Percentiles rank a stretch among this genome's conserved stretches.
phyloP scores from a whole-genome alignment of 192 early-diverging fungal species.

The Pecoramyces ruminantium region DNA sequence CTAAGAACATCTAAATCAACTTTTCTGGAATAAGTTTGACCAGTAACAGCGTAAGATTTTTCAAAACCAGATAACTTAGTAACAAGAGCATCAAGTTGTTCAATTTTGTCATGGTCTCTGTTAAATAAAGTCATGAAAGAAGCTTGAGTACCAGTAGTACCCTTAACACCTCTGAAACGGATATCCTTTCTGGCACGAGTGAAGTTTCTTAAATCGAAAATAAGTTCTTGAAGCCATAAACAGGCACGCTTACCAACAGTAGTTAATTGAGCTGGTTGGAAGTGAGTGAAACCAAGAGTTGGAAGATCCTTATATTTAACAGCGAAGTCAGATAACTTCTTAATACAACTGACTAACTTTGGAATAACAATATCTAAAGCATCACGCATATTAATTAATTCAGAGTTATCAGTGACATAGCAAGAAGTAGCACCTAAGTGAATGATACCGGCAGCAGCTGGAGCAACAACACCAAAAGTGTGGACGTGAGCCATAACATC shows the following conservation, averaged over 20 bases:
- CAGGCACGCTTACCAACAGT: constrained; percentile 95
- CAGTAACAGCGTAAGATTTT: constrained; percentile 74
- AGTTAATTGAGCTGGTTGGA: constrained; percentile 95
- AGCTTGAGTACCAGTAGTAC: constrained; percentile 96
- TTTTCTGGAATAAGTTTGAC: constrained; percentile 97
- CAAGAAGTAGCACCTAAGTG: constrained; percentile 96
- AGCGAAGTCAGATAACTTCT: constrained; percentile 65
- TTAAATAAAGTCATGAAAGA: constrained; percentile 92
- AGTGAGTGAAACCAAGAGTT: constrained; percentile 95
- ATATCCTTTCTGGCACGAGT: constrained; percentile 71
- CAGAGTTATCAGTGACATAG: constrained; percentile 99
- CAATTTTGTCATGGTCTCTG: constrained; percentile 84
- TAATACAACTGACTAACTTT: constrained; percentile 73
- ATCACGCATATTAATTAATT: constrained; percentile 90
- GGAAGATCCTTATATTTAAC: constrained; percentile 63
- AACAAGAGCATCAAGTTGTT: constrained; percentile 77
- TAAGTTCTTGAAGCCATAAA: constrained; percentile 90
- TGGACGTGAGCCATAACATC: constrained; percentile 99
- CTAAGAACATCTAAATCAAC: constrained; percentile 84
- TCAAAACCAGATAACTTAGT: constrained; percentile 74
- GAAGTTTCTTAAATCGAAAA: constrained; percentile 93
- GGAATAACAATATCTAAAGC: constrained; percentile 78
- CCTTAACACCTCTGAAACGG: constrained; percentile 90
- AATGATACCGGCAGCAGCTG: constrained; percentile 82
- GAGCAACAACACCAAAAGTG: constrained; percentile 72